These are phyloP conservation scores for Glycine tomentella DNA, from an alignment of 306 rosid genomes.

Conservation along the genomic window DNA sequence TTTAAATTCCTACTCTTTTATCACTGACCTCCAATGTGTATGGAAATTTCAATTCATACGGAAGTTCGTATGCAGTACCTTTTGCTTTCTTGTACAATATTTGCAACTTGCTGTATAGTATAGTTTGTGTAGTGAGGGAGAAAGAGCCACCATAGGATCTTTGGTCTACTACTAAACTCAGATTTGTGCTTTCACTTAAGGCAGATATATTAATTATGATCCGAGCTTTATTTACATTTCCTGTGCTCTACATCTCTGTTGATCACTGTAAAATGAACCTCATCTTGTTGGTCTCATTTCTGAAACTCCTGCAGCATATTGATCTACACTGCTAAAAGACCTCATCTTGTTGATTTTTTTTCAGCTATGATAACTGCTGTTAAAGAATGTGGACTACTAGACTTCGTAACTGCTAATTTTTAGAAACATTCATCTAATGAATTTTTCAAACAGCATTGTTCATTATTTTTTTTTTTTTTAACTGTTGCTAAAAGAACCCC, in stretches of 20 bases:
- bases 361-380: no score
- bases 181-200: conserved; percentile 53
- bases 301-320: no score
- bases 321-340: no score
- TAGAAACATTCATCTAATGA: no score
- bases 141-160: conserved; percentile 56
- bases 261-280: conserved; percentile 24
- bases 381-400: no score
- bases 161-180: conserved; percentile 57
- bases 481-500: no score
- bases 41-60: conserved; percentile 44
- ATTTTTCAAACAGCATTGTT: no score
- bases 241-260: background rate
- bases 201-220: conserved; percentile 42
- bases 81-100: conserved; percentile 53
- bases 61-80: conserved; percentile 50
- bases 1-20: conserved; percentile 37
- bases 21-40: no score
- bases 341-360: no score
- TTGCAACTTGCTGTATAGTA: conserved; percentile 65
- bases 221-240: conserved; percentile 30
- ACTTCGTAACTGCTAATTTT: no score
- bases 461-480: no score
- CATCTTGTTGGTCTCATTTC: background rate
- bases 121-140: conserved; percentile 54